Base-by-base conservation (phyloP, 345 rosid species). In the Salix caprea region DNA sequence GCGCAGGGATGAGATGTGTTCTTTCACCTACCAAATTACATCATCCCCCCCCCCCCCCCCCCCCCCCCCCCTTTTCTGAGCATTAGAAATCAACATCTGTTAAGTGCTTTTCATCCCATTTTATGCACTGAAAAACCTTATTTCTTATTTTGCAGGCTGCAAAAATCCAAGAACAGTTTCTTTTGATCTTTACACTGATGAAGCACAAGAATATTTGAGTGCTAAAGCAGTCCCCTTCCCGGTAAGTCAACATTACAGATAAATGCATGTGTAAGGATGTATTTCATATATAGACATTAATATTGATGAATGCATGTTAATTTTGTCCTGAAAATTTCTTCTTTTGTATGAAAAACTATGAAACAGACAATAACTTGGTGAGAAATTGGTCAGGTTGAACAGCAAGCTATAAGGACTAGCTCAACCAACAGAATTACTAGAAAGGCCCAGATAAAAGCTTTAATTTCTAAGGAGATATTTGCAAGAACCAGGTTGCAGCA, bases 111-210 rank as follows among this genome's bases (percentile, higher is more conserved):
- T 65, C 65, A 10, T 23, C 61, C 67, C 64, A 12, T 58, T 40
- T 48, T 23, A 5, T 58, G 39, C 52, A 16, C 74, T 65, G 39
- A 67, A 11, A 15, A 36, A 71, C 46, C 44, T 70, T 72, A 6
- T 12, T 60, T 44, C 50, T 13, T 67, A 4, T 65, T 60, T 39
- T 82, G 78, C 75, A 90, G 94, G 92, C 72, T 87, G 74, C 44
- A 68, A 79, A 73, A 74, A 82, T 78, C 91, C 94, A 0, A 78
- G 78, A 70, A 90, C 91, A 67, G 28, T 85, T 39, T 90, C 92
- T 24, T 78, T 86, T 77, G 77, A 80, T 7, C 84, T 67, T 36
- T 70, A 79, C 39, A 64, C 52, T 21, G 79, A 76, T 80, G 89
- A 79, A 77, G 79, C 30, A 40, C 80, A 70, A 28, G 78, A 60